phyloP scores from a whole-genome alignment of 495 filamentous ascomycete genomes.

The Hypoxylon fragiforme region DNA sequence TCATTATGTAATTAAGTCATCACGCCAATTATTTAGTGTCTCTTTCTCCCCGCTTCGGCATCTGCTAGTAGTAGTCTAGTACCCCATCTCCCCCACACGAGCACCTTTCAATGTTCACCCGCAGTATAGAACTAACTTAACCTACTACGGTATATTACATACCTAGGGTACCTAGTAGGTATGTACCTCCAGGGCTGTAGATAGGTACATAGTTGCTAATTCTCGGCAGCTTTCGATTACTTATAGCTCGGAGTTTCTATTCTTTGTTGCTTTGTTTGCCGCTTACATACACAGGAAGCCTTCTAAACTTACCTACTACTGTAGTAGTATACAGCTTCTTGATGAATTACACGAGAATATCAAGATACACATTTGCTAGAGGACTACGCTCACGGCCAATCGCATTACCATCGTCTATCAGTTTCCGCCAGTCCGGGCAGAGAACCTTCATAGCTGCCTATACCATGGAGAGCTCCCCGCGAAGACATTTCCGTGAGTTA shows the following conservation, averaged over 20 bases:
- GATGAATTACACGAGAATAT: constrained; percentile 14
- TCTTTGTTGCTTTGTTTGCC: no score
- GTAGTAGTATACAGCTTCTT: no score
- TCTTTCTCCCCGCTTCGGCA: no score
- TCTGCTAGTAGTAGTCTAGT: no score
- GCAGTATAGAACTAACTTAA: background rate
- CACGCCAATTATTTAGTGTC: no score
- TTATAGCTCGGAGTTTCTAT: background rate
- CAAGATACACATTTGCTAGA: constrained; percentile 8
- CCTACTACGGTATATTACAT: no score
- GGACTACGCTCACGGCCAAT: constrained; percentile 8
- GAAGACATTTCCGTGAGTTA: constrained; percentile 49
- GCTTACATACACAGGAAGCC: no score
- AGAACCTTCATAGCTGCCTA: constrained; percentile 32
- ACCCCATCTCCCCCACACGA: background rate
- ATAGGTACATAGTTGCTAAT: no score
- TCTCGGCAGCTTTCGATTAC: background rate
- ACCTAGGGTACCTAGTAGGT: no score
- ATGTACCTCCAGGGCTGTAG: no score
- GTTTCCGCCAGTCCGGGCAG: background rate
- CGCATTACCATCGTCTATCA: constrained; percentile 1
- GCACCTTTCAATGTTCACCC: background rate
- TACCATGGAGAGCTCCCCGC: constrained; percentile 30
- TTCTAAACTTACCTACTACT: no score
- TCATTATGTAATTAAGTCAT: no score